Percentiles rank a stretch among this genome's conserved stretches.
These are phyloP conservation scores for Excoecaria agallocha DNA, from an alignment of 345 rosid genomes.

Conservation along the genomic window DNA sequence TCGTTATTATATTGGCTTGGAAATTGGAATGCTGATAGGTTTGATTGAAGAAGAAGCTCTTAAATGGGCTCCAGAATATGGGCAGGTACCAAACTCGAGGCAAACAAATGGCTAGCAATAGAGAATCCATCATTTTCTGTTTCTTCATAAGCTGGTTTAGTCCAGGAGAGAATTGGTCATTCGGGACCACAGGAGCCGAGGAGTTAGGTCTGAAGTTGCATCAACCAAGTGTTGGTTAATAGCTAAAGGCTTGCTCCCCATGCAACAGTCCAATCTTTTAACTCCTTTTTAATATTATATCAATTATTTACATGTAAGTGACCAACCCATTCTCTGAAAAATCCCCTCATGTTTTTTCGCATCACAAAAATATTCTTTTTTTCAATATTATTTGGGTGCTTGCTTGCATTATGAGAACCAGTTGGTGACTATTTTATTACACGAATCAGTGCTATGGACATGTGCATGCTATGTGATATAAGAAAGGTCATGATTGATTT, in stretches of 20 bases:
- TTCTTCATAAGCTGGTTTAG: not conserved
- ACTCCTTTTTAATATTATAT: not conserved
- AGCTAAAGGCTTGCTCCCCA: not conserved
- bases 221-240: not conserved
- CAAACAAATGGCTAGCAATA: not conserved
- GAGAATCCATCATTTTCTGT: not conserved
- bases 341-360: no score
- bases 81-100: not conserved
- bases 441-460: no score
- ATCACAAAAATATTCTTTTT: no score
- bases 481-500: no score
- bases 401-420: no score
- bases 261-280: not conserved
- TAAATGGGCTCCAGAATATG: not conserved
- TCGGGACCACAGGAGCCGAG: not conserved
- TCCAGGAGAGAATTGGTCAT: not conserved
- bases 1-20: no score
- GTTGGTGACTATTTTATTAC: no score
- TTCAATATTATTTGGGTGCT: no score
- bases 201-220: not conserved
- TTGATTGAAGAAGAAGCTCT: not conserved
- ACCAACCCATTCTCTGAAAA: no score
- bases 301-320: no score
- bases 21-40: no score
- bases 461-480: no score